phyloP scores from a whole-genome alignment of 2,329 filamentous ascomycete genomes.

The Pestalotiopsis sp. region DNA sequence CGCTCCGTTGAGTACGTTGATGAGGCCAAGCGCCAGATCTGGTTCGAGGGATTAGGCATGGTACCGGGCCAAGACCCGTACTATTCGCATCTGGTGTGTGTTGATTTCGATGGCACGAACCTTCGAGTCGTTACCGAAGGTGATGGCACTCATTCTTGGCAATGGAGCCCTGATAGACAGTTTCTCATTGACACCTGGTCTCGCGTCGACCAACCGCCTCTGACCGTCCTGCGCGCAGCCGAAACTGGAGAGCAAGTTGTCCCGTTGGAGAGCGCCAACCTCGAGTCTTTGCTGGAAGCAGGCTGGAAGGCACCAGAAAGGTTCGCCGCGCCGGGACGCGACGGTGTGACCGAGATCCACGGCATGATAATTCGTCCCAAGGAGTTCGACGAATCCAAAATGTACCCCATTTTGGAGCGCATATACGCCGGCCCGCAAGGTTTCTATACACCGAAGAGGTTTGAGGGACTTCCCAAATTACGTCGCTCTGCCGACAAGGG shows the following conservation, averaged over 20 bases:
- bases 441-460: slow-evolving; percentile 6
- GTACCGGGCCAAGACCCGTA: slow-evolving; percentile 6
- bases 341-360: neutral
- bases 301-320: neutral
- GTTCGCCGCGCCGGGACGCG: neutral
- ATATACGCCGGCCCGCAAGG: slow-evolving; percentile 7
- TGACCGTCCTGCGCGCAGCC: neutral
- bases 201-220: neutral
- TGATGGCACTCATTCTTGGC: neutral
- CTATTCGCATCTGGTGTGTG: neutral
- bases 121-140: neutral
- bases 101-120: slow-evolving; percentile 3
- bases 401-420: neutral
- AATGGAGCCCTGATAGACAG: slow-evolving; percentile 1
- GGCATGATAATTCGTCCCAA: neutral
- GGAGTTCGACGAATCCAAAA: neutral
- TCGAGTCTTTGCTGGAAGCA: neutral
- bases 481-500: neutral
- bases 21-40: slow-evolving; percentile 1
- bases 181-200: slow-evolving; percentile 6
- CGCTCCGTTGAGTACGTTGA: neutral
- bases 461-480: neutral
- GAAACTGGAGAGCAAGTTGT: slow-evolving; percentile 1
- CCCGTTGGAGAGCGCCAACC: neutral
- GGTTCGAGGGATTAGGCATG: slow-evolving; percentile 1